Base-by-base conservation (phyloP, 495 filamentous ascomycete species). In the Glarea lozoyensis region DNA sequence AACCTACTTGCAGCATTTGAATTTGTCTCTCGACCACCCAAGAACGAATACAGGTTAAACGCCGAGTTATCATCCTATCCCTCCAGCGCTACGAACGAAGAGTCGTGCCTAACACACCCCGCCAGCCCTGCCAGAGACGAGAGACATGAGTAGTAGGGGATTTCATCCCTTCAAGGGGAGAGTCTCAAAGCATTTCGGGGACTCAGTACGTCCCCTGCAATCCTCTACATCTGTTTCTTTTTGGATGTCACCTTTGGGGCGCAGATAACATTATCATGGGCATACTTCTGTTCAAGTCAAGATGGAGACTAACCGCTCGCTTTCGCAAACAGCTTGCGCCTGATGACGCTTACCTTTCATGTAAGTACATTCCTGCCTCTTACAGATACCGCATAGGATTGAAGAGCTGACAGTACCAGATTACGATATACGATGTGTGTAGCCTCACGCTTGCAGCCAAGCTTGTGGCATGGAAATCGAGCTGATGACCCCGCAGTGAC, bases 401-500 rank as follows among this genome's bases (percentile, higher is more conserved):
- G 13, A 7, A 19, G 19, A 38, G 32, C 29, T 50, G 23, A 45
- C 25, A 9, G 33, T 23, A 31, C 10, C 25, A 19, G 55, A 58
- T 36, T 55, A 55, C 37, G 55, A 58, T 48, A 43, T 58, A 20
- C 55, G 55, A 24, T 42, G 55, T 58, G 45, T 39, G 55, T 54
- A 19, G 27, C 10, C 12, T n/a, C n/a, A n/a, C n/a, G n/a, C n/a
- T 10, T 35, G 9, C 10, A 29, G 13, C 13, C 17, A 16, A 13
- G 11, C n/a, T 16, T 27, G 32, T 15, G 16, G 36, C 19, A 1
- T n/a, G 24, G 7, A n/a, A 32, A 10, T 10, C 7, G 23, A 23
- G 24, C 47, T 54, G 41, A 54, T 44, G 4, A 24, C 13, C 39
- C 15, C 13, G 37, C 40, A 86, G 83, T 89, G 54, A 88, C 81